Conservation (phyloP, 2,329 filamentous ascomycete genomes). For the Trichoderma sp. region DNA sequence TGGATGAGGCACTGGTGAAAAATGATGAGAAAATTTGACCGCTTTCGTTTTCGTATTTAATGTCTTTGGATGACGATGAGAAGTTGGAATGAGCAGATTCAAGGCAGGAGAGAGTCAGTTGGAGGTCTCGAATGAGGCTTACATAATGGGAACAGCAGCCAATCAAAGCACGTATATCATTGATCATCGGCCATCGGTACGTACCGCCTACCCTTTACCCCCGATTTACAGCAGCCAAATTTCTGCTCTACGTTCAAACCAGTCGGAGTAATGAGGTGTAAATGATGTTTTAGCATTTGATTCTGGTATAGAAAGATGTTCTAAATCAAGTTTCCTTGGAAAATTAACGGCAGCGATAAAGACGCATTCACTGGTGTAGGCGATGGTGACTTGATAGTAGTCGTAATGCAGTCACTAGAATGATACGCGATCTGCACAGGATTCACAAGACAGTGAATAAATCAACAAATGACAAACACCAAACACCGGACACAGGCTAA, state of each 20-base stretch:
- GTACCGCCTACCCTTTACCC: neutral
- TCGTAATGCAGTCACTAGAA: neutral
- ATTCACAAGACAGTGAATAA: neutral
- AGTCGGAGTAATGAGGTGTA: no score
- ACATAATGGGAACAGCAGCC: neutral
- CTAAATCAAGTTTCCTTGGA: fast-evolving
- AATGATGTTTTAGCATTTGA: neutral
- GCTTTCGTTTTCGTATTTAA: no score
- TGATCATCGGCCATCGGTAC: neutral
- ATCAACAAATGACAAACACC: neutral
- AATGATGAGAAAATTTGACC: no score
- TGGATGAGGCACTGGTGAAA: no score
- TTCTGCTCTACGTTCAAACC: neutral
- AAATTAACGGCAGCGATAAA: neutral
- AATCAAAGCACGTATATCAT: neutral
- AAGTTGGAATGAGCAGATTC: neutral
- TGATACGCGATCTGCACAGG: neutral
- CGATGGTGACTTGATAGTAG: neutral
- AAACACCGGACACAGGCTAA: neutral
- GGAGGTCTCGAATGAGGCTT: neutral
- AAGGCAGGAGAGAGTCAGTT: neutral
- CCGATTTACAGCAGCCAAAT: neutral
- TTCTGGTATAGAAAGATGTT: neutral
- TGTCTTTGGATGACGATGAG: neutral
- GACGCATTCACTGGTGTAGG: neutral